Base-by-base conservation (phyloP, 305 asterid species). In the Lippia alba region DNA sequence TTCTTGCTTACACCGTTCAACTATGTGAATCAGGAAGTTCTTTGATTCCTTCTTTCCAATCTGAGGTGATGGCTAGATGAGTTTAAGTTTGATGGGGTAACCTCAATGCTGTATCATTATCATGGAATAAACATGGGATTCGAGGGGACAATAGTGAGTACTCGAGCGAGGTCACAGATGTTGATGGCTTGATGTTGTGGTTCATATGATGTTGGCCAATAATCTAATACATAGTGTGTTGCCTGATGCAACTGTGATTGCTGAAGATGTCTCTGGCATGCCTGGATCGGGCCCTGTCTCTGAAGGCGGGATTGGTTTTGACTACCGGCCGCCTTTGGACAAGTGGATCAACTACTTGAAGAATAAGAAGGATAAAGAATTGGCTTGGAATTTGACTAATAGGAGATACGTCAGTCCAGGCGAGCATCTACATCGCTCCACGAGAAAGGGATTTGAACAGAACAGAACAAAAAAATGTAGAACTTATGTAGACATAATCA, bases 181-280 rank as follows among this genome's bases (percentile, higher is more conserved):
- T 88, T 73, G 99, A 94, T 82, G 96, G 30, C 30, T 24, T 24
- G 30, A 3, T 24, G 30, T 96, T 46, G 89, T 92, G 74, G 90
- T 92, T 74, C 92, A 94, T 70, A 68, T 92, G 83, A 92, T 90
- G 97, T 75, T 94, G 83, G 98, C 97, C 67, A 94, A 85, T 84
- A 67, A 84, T 86, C 86, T 94, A 75, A 85, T 92, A 66, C 96
- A 85, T 76, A 75, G 83, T 66, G 72, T 92, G 71, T 81, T 86
- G 78, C 97, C 98, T 16, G 91, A 94, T 67, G 98, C 96, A 62
- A 90, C 86, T 72, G 91, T 92, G 69, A 73, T 94, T 61, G 99
- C 99, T 49, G 99, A 94, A 83, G 98, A 94, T 83, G 98, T 94
- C 73, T 94, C 99, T 65, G 99, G 98, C 44, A 90, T 90, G 96